These are phyloP conservation scores for Agrocybe chaxingu DNA, from an alignment of 768 basidiomycete species.

Conservation along the genomic window DNA sequence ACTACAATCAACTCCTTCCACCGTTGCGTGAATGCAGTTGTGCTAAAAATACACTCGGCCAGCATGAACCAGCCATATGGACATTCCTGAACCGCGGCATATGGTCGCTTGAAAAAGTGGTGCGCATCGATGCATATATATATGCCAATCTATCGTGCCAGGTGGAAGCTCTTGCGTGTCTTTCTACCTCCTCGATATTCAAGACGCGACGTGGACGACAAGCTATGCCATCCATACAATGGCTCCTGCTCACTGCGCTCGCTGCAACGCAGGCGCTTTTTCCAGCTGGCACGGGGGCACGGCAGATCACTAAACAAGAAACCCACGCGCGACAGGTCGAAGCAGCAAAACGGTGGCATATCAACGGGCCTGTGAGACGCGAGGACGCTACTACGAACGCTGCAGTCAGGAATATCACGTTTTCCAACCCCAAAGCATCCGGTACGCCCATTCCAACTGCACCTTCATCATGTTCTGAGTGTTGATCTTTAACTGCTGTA, in stretches of 20 bases:
- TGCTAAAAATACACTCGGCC: no score
- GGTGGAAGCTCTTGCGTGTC: no score
- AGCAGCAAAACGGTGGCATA: constrained; percentile 41
- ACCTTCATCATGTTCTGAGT: background rate
- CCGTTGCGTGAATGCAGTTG: no score
- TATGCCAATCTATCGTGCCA: no score
- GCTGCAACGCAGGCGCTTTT: constrained; percentile 14
- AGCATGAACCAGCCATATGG: no score
- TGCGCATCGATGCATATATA: no score
- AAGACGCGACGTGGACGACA: no score
- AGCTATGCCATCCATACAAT: no score
- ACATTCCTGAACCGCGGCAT: no score
- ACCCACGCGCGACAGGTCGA: constrained; percentile 42
- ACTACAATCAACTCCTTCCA: no score
- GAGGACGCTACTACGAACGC: constrained; percentile 13
- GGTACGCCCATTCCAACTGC: constrained; percentile 32
- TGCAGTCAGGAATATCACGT: constrained; percentile 62
- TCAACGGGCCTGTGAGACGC: constrained; percentile 11
- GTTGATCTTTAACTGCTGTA: background rate
- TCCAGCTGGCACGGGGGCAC: constrained; percentile 18
- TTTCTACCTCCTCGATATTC: no score
- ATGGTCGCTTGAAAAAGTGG: no score
- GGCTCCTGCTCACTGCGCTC: constrained; percentile 9
- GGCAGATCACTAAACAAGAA: constrained; percentile 38
- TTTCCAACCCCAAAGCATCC: constrained; percentile 62